These are phyloP conservation scores for Collybia sp. DNA, from an alignment of 768 basidiomycete species.

Conservation along the genomic window DNA sequence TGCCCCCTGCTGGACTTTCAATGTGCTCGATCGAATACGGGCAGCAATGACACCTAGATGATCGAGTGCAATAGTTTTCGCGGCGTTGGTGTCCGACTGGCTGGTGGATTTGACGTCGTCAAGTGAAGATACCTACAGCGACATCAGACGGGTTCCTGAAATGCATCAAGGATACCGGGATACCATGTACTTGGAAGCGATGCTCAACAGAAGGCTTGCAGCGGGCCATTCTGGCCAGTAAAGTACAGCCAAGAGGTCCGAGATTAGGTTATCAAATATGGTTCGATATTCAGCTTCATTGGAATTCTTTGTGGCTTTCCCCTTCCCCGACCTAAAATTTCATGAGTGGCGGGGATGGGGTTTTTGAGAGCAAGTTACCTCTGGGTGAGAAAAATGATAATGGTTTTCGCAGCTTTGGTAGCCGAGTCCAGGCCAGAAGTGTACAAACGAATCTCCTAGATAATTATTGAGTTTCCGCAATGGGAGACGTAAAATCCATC, in stretches of 20 bases:
- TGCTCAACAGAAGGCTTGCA: conserved; percentile 73
- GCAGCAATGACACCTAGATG: conserved; percentile 93
- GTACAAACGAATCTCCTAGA: conserved; percentile 72
- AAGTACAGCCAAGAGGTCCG: conserved; percentile 81
- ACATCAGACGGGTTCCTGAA: too few species aligned
- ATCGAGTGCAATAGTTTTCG: conserved; percentile 87
- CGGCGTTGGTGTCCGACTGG: conserved; percentile 73
- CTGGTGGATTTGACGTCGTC: conserved; percentile 73
- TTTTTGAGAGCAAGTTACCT: conserved; percentile 29
- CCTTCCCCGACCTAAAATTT: conserved; percentile 68
- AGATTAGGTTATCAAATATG: conserved; percentile 88
- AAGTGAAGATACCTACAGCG: conserved; percentile 65
- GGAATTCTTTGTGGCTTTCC: conserved; percentile 83
- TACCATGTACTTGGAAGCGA: conserved; percentile 82
- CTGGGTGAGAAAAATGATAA: conserved; percentile 72
- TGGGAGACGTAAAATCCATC: not conserved
- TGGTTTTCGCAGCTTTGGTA: conserved; percentile 79
- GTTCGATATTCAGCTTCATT: conserved; percentile 93
- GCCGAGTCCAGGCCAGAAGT: conserved; percentile 74
- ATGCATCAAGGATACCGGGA: too few species aligned
- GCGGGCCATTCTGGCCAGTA: conserved; percentile 99
- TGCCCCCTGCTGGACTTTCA: conserved; percentile 38
- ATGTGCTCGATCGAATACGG: conserved; percentile 57
- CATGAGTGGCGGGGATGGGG: not conserved
- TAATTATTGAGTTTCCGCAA: not conserved